phyloP scores from a whole-genome alignment of 2,329 filamentous ascomycete species.

The Dothistroma septosporum region DNA sequence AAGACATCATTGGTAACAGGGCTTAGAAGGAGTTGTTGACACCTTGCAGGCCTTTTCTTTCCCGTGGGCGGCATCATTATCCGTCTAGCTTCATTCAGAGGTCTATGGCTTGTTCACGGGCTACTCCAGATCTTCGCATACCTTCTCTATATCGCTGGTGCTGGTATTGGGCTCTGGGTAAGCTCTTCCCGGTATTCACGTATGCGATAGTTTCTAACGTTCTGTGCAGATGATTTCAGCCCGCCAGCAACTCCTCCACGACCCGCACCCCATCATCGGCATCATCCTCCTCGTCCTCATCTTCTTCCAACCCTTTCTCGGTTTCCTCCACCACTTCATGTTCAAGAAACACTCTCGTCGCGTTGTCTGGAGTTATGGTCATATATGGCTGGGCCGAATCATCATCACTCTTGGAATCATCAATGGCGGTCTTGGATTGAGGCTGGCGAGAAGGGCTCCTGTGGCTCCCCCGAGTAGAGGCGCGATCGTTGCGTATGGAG shows the following conservation, averaged over 20 bases:
- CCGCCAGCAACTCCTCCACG: slow-evolving; percentile 28
- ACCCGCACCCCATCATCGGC: slow-evolving; percentile 53
- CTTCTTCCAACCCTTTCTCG: slow-evolving; percentile 54
- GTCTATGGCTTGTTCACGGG: slow-evolving; percentile 44
- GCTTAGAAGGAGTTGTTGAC: no score
- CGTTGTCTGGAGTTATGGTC: slow-evolving; percentile 46
- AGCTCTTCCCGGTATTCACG: background rate
- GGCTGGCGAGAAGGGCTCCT: slow-evolving; percentile 42
- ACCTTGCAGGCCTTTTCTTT: slow-evolving; percentile 38
- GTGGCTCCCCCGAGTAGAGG: slow-evolving; percentile 27
- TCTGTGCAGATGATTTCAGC: slow-evolving; percentile 3
- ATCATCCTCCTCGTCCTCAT: slow-evolving; percentile 49
- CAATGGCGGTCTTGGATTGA: slow-evolving; percentile 54
- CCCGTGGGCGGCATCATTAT: slow-evolving; percentile 46
- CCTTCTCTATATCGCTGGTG: slow-evolving; percentile 46
- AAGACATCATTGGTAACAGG: no score
- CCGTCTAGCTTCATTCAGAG: slow-evolving; percentile 43
- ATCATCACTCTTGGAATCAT: slow-evolving; percentile 53
- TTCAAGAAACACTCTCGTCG: slow-evolving; percentile 48
- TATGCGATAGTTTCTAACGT: background rate
- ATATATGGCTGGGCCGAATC: slow-evolving; percentile 54
- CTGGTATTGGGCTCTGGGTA: slow-evolving; percentile 49
- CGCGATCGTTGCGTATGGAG: slow-evolving; percentile 48
- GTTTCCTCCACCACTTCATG: slow-evolving; percentile 50
- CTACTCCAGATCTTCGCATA: slow-evolving; percentile 49